Percentiles rank a stretch among this genome's conserved stretches.
These are phyloP conservation scores for Thalassiosira mediterranea DNA, from an alignment of 352 stramenopile genomes.

Conservation along the genomic window DNA sequence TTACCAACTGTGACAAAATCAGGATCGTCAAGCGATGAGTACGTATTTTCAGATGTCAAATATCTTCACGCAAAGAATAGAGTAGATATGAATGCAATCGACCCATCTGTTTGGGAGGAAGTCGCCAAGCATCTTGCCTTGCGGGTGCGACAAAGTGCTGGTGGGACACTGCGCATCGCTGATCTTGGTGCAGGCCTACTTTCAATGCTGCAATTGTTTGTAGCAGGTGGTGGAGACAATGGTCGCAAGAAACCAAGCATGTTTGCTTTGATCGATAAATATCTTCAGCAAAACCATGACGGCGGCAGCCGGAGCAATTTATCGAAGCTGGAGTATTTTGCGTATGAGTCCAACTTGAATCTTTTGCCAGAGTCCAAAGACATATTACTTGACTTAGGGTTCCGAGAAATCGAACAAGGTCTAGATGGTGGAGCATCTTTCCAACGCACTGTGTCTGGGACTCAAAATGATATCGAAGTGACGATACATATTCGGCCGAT, in stretches of 20 bases:
- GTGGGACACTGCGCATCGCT: slow-evolving; percentile 58
- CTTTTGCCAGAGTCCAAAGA: slow-evolving; percentile 61
- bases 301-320: slow-evolving; percentile 1
- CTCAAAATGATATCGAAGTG: slow-evolving; percentile 29
- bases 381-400: slow-evolving; percentile 54
- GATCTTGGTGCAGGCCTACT: slow-evolving; percentile 83
- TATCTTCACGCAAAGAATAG: slow-evolving; percentile 85
- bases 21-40: slow-evolving; percentile 38
- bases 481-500: slow-evolving; percentile 48
- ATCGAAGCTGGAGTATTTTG: slow-evolving; percentile 65
- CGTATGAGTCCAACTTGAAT: slow-evolving; percentile 78
- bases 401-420: slow-evolving; percentile 35
- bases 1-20: too few species aligned
- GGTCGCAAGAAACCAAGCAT: slow-evolving; percentile 40
- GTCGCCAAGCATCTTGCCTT: slow-evolving; percentile 60
- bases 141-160: slow-evolving; percentile 34
- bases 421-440: slow-evolving; percentile 1
- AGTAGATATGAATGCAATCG: slow-evolving; percentile 76
- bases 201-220: slow-evolving; percentile 75
- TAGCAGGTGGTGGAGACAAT: slow-evolving; percentile 55
- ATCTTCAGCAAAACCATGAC: too few species aligned
- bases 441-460: not conserved
- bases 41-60: slow-evolving; percentile 73
- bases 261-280: slow-evolving; percentile 41
- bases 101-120: slow-evolving; percentile 64